phyloP scores from a whole-genome alignment of 2,329 filamentous ascomycete species.

The Xylaria sp. region DNA sequence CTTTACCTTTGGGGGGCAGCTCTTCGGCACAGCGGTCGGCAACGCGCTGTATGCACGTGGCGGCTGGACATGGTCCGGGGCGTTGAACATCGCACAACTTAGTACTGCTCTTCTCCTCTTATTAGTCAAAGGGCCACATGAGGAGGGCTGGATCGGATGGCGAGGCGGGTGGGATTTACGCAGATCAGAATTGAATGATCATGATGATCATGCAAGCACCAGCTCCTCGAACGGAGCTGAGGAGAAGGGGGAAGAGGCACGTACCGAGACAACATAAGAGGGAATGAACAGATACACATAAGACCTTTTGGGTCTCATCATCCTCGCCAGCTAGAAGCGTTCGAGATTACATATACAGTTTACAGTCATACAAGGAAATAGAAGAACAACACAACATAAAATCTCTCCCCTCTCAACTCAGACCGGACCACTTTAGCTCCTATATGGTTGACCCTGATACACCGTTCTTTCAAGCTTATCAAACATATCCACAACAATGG shows the following conservation, averaged over 20 bases:
- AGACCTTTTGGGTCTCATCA: neutral
- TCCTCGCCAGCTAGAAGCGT: neutral
- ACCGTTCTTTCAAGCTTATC: neutral
- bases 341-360: neutral
- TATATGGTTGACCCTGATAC: neutral
- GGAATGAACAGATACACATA: neutral
- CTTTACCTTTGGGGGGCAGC: conserved; percentile 49
- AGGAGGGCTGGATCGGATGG: conserved; percentile 51
- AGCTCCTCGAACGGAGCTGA: conserved; percentile 17
- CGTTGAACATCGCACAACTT: conserved; percentile 49
- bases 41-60: conserved; percentile 49
- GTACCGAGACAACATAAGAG: neutral
- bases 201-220: neutral
- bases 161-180: conserved; percentile 48
- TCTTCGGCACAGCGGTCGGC: conserved; percentile 50
- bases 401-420: neutral
- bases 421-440: neutral
- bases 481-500: neutral
- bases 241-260: conserved; percentile 29
- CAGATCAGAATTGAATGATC: conserved; percentile 21
- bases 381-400: neutral
- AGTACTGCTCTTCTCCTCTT: conserved; percentile 43
- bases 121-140: conserved; percentile 45
- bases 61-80: conserved; percentile 50
- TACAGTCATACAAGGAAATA: neutral